Evolutionary conservation across 2,329 filamentous ascomycete species (phyloP), one percentile per base, ranked within the genome.

Genomic region (Cordyceps farinosa): DNA sequence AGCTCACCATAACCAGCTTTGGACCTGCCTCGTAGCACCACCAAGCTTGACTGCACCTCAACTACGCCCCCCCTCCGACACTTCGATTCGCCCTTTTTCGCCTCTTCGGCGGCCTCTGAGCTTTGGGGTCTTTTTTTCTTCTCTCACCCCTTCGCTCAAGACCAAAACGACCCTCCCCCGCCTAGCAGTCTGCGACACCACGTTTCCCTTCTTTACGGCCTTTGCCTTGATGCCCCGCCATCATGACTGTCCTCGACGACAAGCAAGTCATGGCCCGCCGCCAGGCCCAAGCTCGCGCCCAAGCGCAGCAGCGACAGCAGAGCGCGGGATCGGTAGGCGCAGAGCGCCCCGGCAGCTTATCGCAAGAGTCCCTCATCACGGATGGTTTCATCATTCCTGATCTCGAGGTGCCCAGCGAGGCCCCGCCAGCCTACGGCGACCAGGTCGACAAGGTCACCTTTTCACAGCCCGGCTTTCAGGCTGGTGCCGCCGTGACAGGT

Each of bases 391-490:
- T 76, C 50, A 66, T 76, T 34, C 77, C 80, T 3, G 76, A 77
- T 36, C 72, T 82, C 36, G 78, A 75, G 13, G 70, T 74, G 48
- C 72, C 73, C 36, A 69, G 74, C 1, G 79, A 81, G 22, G 77
- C 77, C 7, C 83, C 82, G 29, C 85, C 85, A 2, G 81, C 84
- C 0, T 89, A 89, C 68, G 86, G 86, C 67, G 82, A 85, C 27
- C 74, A 78, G 15, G 80, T 80, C 61, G 79, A 85, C 66, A 79
- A 84, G 61, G 71, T 90, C 30, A 81, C 85, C 63, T 81, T 89
- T 64, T 84, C 80, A 27, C 85, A 87, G 68, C 79, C 84, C 51
- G 87, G 86, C 15, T 84, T 90, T 64, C 81, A 86, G 56, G 87
- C 87, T 30, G 84, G 83, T 45, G 87, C 86, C 48, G 79, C 79